Evolutionary conservation across 116 monocot species (phyloP).

Genomic region (Iris pallida): DNA sequence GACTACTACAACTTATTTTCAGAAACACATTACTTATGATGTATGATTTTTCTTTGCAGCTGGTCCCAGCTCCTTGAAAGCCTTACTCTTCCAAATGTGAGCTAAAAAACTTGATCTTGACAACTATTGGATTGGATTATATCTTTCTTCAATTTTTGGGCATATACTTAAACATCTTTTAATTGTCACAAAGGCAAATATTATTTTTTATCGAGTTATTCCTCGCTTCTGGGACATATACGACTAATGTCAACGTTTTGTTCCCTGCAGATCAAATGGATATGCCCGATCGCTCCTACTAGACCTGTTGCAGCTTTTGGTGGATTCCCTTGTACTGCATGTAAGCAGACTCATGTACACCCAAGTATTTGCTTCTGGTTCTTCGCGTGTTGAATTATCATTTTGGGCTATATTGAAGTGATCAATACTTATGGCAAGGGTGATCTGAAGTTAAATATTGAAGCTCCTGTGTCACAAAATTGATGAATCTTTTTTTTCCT

Average conservation of each 20-base stretch:
- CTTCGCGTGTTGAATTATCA: too few species aligned
- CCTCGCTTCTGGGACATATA: background rate
- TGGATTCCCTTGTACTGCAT: conserved; percentile 81
- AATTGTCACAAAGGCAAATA: too few species aligned
- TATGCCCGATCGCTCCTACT: conserved; percentile 88
- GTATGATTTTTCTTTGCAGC: conserved; percentile 31
- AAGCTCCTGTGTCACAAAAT: too few species aligned
- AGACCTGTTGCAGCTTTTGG: conserved; percentile 75
- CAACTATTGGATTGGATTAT: too few species aligned
- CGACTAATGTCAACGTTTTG: background rate
- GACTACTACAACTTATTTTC: background rate
- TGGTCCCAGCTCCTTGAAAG: conserved; percentile 74
- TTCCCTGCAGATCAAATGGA: conserved; percentile 76
- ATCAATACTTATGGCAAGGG: too few species aligned
- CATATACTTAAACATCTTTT: too few species aligned
- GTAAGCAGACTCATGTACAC: conserved; percentile 28
- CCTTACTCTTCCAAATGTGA: conserved; percentile 83
- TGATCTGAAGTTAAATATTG: background rate
- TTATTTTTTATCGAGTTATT: background rate
- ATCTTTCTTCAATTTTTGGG: too few species aligned
- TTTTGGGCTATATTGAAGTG: too few species aligned
- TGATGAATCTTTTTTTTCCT: background rate
- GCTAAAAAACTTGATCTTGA: conserved; percentile 1
- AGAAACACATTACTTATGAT: background rate
- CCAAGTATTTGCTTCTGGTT: too few species aligned